Evolutionary conservation across 2,329 filamentous ascomycete genomes (phyloP).

Genomic region (Penicillium corylophilum): DNA sequence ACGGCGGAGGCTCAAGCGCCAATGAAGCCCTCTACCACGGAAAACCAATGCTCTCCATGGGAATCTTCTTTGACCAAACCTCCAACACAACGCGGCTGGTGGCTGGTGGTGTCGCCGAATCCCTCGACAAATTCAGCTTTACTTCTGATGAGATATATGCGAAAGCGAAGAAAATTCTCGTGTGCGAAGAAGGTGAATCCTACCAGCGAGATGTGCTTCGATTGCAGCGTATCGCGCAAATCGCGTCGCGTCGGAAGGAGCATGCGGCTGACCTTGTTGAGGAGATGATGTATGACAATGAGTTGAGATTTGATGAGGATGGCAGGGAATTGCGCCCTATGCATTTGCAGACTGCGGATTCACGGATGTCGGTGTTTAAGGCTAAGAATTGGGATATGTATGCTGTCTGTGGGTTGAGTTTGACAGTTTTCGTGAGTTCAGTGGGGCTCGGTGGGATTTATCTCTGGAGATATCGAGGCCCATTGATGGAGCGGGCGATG

Average conservation of each 20-base stretch:
- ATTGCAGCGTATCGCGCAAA: constrained; percentile 40
- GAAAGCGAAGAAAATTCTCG: neutral
- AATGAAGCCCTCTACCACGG: neutral
- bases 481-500: neutral
- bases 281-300: constrained; percentile 28
- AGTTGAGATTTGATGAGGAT: neutral
- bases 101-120: neutral
- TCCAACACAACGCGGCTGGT: neutral
- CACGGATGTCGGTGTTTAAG: neutral
- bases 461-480: neutral
- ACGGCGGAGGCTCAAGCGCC: neutral
- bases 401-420: neutral
- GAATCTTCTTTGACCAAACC: neutral
- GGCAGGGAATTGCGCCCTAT: neutral
- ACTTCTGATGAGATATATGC: neutral
- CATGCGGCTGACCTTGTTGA: constrained; percentile 44
- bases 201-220: constrained; percentile 37
- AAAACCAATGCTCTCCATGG: neutral
- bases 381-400: neutral
- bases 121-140: neutral
- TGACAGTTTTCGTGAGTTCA: neutral
- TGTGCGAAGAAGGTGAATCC: constrained; percentile 1
- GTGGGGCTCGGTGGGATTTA: neutral
- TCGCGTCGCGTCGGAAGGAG: constrained; percentile 40
- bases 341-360: neutral